These are phyloP conservation scores for Ganoderma boninense DNA, from an alignment of 1,284 basidiomycete genomes.

Conservation along the genomic window DNA sequence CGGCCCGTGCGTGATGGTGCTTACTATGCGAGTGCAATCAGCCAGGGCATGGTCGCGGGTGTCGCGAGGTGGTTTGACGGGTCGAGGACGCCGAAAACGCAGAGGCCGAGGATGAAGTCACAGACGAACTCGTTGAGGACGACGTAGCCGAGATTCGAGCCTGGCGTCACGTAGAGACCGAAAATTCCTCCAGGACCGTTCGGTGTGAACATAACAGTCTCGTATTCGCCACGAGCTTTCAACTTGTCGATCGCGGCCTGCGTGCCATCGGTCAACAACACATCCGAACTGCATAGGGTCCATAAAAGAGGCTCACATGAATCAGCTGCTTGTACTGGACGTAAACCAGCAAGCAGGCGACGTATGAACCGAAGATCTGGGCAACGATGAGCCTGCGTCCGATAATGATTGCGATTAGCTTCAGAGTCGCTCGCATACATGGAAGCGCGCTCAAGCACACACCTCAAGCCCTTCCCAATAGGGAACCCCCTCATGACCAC, in stretches of 20 bases:
- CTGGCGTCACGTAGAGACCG: constrained; percentile 58
- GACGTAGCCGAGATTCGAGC: constrained; percentile 59
- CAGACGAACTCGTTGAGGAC: constrained; percentile 74
- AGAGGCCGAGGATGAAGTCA: constrained; percentile 69
- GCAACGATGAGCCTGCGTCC: constrained; percentile 63
- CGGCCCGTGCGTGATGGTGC: constrained; percentile 24
- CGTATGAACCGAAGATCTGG: constrained; percentile 69
- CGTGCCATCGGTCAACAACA: background rate
- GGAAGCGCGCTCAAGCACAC: constrained; percentile 16
- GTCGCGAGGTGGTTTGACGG: constrained; percentile 68
- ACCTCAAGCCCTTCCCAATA: constrained; percentile 59
- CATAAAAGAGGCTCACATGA: constrained; percentile 37
- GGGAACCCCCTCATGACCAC: constrained; percentile 66
- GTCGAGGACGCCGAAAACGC: constrained; percentile 66
- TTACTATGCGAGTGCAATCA: constrained; percentile 66
- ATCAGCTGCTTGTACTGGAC: constrained; percentile 67
- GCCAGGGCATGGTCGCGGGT: constrained; percentile 58
- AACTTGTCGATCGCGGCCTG: constrained; percentile 53
- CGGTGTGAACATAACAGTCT: constrained; percentile 61
- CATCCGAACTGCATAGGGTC: background rate
- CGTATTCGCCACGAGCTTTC: constrained; percentile 48
- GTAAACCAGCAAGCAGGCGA: constrained; percentile 67
- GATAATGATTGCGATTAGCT: background rate
- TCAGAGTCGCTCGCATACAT: background rate
- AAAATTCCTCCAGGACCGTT: constrained; percentile 71